Conservation (phyloP, 2,329 filamentous ascomycete genomes). For the Cladophialophora exuberans region DNA sequence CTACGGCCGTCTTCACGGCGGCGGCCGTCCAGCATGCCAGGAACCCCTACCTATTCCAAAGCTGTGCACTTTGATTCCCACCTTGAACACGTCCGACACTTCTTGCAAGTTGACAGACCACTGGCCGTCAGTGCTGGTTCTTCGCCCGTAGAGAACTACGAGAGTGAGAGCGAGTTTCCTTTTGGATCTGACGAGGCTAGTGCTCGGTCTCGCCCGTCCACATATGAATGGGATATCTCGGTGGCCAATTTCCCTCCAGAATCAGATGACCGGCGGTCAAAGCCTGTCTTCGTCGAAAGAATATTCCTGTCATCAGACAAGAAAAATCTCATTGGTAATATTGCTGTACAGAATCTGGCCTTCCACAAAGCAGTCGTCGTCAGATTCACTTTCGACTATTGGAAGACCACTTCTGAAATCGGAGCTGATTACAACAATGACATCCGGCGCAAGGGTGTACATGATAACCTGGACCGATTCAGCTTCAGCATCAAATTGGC, state of each 20-base stretch:
- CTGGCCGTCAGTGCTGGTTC: constrained; percentile 95
- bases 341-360: constrained; percentile 83
- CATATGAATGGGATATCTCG: constrained; percentile 85
- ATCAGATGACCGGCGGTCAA: constrained; percentile 60
- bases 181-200: constrained; percentile 64
- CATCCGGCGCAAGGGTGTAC: constrained; percentile 64
- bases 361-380: constrained; percentile 90
- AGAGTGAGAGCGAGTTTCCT: constrained; percentile 86
- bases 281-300: constrained; percentile 77
- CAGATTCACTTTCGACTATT: constrained; percentile 94
- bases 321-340: constrained; percentile 79
- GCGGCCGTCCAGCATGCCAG: constrained; percentile 93
- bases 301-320: constrained; percentile 88
- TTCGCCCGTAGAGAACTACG: constrained; percentile 85
- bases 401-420: constrained; percentile 97
- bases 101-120: constrained; percentile 89
- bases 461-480: constrained; percentile 79
- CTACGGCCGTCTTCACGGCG: constrained; percentile 76
- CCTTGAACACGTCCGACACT: constrained; percentile 93
- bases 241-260: constrained; percentile 79
- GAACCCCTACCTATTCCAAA: constrained; percentile 93
- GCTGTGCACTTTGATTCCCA: constrained; percentile 98
- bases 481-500: constrained; percentile 92
- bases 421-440: constrained; percentile 84
- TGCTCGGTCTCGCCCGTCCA: constrained; percentile 48